Base-by-base conservation (phyloP, 1,284 basidiomycete genomes). In the Microbotryum silenes-acaulis region DNA sequence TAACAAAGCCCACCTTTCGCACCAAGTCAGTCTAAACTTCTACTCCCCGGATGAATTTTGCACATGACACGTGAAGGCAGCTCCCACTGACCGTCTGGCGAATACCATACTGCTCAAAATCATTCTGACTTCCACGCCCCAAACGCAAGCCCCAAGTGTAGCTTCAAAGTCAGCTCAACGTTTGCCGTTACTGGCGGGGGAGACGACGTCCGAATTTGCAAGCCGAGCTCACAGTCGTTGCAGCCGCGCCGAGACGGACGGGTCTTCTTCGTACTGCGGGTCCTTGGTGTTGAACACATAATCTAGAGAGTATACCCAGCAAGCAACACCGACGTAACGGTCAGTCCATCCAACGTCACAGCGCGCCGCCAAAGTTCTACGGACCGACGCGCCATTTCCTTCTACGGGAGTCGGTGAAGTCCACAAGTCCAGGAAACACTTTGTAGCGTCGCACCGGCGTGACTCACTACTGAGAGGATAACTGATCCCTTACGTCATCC, bases 201-300 rank as follows among this genome's bases (percentile, higher is more conserved):
- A 29, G 25, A 12, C 14, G 4, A 31, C 6, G 27, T 31, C 31
- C 31, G 31, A 31, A 31, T 9, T 4, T 0, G 21, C 10, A 8
- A 27, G n/a, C 7, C 3, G 12, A 58, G 31, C 66, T 37, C 31
- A 68, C 55, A 75, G 60, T 20, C 75, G 70, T 59, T 74, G 73
- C 54, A 75, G 58, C 4, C 74, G 65, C 1, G 73, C 74, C 20
- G 89, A 87, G 0, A 97, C 93, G 0, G 91, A 94, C 0, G 91
- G 88, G 72, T 97, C 93, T 74, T 97, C 94, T 74, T 97, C 94
- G 7, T 91, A 90, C 75, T 97, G 93, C 0, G 89, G 84, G 72
- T 94, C 91, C 75, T 93, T 92, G 42, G 89, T 91, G 5, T 59
- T 63, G 56, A 69, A 66, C 21, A 57, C 50, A 52, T 69, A 69